Percentiles rank a stretch among this genome's conserved stretches.
Conservation (phyloP, 2,329 filamentous ascomycete genomes). For the Cercospora beticola region DNA sequence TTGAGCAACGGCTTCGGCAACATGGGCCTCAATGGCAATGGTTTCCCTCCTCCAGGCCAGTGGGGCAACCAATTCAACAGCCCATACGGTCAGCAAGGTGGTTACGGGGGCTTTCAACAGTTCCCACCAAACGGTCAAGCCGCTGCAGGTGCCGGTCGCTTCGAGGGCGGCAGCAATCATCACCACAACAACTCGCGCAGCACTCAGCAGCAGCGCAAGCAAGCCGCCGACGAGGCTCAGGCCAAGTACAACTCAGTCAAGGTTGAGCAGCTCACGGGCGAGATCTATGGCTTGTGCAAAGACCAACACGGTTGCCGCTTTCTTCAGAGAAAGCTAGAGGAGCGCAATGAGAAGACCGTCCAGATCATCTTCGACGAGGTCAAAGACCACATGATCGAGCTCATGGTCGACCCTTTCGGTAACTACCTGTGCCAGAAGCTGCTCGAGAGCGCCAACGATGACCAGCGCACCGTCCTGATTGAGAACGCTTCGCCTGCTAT, state of each 20-base stretch:
- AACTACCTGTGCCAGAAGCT: slow-evolving; percentile 99
- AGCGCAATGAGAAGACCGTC: slow-evolving; percentile 76
- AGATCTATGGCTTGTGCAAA: slow-evolving; percentile 90
- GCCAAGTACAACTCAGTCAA: slow-evolving; percentile 78
- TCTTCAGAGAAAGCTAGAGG: slow-evolving; percentile 94
- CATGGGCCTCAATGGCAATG: slow-evolving; percentile 53
- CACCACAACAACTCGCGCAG: slow-evolving; percentile 9
- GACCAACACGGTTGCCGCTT: slow-evolving; percentile 98
- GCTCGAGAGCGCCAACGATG: slow-evolving; percentile 89
- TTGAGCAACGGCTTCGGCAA: slow-evolving; percentile 68
- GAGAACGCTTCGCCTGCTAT: slow-evolving; percentile 84
- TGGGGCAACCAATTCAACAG: slow-evolving; percentile 27
- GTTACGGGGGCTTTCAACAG: slow-evolving; percentile 56
- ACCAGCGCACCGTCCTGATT: slow-evolving; percentile 90
- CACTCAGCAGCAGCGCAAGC: slow-evolving; percentile 61
- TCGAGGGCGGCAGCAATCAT: slow-evolving; percentile 57
- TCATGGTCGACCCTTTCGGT: slow-evolving; percentile 98
- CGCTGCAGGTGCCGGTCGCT: slow-evolving; percentile 44
- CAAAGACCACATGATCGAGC: slow-evolving; percentile 86
- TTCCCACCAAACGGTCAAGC: slow-evolving; percentile 49
- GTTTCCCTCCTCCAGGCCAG: slow-evolving; percentile 44
- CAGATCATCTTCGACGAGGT: slow-evolving; percentile 95
- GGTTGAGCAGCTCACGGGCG: slow-evolving; percentile 75
- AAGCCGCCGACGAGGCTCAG: slow-evolving; percentile 70
- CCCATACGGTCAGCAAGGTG: slow-evolving; percentile 45